Percentiles rank a stretch among this genome's conserved stretches.
Evolutionary conservation across 2,329 filamentous ascomycete genomes (phyloP).

Genomic region (Lachnellula occidentalis): DNA sequence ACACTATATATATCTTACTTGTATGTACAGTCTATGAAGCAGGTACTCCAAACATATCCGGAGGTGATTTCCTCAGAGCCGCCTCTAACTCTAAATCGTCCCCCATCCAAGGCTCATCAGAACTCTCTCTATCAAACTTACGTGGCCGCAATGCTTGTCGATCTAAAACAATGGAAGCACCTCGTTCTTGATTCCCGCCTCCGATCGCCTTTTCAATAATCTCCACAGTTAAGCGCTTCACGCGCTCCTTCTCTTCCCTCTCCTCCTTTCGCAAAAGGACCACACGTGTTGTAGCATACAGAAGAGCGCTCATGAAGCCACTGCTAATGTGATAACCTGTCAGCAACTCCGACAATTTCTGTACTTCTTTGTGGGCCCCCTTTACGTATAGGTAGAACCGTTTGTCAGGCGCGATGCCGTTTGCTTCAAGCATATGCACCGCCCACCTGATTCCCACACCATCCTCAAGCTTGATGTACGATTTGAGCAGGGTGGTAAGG

Average conservation of each 20-base stretch:
- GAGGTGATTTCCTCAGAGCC: no score
- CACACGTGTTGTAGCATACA: constrained; percentile 1
- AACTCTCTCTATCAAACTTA: no score
- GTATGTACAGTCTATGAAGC: no score
- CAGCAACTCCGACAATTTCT: background rate
- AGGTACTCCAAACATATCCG: no score
- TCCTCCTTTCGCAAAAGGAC: constrained; percentile 6
- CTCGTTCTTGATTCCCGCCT: constrained; percentile 3
- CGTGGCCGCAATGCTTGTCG: background rate
- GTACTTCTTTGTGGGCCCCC: constrained; percentile 10
- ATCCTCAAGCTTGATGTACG: constrained; percentile 23
- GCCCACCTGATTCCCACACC: constrained; percentile 25
- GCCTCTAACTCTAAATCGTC: no score
- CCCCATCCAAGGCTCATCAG: no score
- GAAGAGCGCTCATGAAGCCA: constrained; percentile 11
- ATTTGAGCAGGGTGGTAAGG: constrained; percentile 26
- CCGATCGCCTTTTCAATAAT: constrained; percentile 25
- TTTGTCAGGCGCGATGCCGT: constrained; percentile 22
- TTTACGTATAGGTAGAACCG: constrained; percentile 18
- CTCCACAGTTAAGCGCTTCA: constrained; percentile 17
- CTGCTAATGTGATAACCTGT: constrained; percentile 6
- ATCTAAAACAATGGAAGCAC: background rate
- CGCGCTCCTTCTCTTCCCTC: constrained; percentile 5
- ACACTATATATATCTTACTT: no score
- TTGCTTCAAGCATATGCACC: constrained; percentile 16